Base-by-base conservation (phyloP, 2,329 filamentous ascomycete species). In the Coniella vitis region DNA sequence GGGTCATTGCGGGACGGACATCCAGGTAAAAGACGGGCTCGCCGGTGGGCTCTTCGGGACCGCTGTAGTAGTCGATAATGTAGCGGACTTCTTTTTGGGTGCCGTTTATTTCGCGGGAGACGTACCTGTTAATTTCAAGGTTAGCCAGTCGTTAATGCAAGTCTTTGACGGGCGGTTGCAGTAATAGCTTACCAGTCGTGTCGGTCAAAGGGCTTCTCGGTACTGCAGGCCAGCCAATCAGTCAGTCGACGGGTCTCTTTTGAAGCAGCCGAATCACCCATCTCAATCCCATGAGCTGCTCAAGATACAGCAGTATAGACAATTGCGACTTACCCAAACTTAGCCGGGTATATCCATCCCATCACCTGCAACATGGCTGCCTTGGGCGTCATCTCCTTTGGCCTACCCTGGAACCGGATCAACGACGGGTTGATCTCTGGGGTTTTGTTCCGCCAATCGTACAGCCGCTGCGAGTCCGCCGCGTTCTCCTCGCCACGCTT, bases 1-100 rank as follows among this genome's bases (percentile, higher is more conserved):
- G 90, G 0, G 87, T 88, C 37, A 95, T 70, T 3, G 93, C 93
- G 2, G 93, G 93, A 55, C 93, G 79, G 17, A 98, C 93, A 63
- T 98, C 93, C 47, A 98, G 79, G 65, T 84, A 96, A 71, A 98
- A 98, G 7, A 97, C 90, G 3, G 93, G 91, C 63, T 96, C 89
- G 29, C 90, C 93, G 0, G 81, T 87, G 2, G 84, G 81, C 61
- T 94, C 89, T 1, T 86, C 84, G 20, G 84, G 83, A 5, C 83
- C 91, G 31, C 86, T 84, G 67, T 97, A 97, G 69, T 95, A 97
- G 67, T 98, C 93, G 64, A 98, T 98, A 48, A 98, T 82, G 65
- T 98, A 98, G 60, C 93, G 81, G 39, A 96, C 74, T 71, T 96
- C 84, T 63, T 84, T 85, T 59, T 73, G 75, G 51, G 83, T 65